A percentile compares a stretch with the other conserved stretches of the same genome.
These are phyloP conservation scores for Aureobasidium musti DNA, from an alignment of 2,329 filamentous ascomycete species.

Conservation along the genomic window DNA sequence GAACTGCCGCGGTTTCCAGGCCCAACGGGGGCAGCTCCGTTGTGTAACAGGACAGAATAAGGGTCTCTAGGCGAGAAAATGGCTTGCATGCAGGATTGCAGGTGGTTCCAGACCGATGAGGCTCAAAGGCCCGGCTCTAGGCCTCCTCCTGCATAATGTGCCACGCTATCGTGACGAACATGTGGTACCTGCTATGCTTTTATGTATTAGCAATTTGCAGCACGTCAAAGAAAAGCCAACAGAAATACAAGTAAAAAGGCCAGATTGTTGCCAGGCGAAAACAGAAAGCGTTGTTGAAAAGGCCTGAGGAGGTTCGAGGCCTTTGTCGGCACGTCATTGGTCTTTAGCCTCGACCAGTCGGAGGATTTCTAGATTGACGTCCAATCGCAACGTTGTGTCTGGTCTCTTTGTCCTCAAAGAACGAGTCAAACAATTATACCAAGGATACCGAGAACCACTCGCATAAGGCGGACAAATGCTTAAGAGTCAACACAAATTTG, in stretches of 20 bases:
- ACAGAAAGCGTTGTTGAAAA: neutral
- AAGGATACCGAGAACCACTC: neutral
- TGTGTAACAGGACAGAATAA: neutral
- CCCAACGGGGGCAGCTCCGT: neutral
- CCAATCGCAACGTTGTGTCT: slow-evolving; percentile 13
- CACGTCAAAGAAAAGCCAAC: neutral
- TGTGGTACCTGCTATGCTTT: neutral
- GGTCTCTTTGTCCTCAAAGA: neutral
- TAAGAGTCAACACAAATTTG: neutral
- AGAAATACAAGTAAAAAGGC: neutral
- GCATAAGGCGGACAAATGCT: neutral
- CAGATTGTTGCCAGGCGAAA: neutral
- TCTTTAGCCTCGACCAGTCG: slow-evolving; percentile 4
- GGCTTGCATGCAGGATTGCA: neutral
- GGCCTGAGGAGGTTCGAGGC: neutral
- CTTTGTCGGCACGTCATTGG: slow-evolving; percentile 1
- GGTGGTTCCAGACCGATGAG: neutral
- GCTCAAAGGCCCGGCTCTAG: neutral
- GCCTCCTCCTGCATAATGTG: neutral
- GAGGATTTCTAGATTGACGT: neutral
- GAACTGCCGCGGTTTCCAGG: neutral
- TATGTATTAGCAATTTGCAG: neutral
- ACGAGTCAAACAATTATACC: neutral
- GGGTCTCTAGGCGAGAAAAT: neutral
- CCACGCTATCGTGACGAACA: neutral